phyloP scores from a whole-genome alignment of 2,329 filamentous ascomycete genomes.

The Penicillium sp. region DNA sequence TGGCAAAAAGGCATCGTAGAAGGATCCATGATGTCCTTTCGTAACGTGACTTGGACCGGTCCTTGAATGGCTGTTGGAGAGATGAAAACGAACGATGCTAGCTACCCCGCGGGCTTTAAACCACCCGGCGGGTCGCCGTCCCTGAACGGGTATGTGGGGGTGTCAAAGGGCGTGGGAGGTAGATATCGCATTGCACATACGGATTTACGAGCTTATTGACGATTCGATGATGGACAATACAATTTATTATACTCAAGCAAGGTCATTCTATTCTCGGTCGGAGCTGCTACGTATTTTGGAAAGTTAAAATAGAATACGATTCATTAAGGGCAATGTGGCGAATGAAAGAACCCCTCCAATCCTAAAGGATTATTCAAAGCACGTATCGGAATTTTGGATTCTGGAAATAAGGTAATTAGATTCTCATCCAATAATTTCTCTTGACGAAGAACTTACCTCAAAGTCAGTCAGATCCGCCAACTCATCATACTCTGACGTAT shows the following conservation, averaged over 20 bases:
- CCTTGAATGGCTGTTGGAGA: background rate
- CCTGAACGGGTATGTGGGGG: background rate
- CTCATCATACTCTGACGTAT: too few species aligned
- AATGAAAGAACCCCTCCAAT: background rate
- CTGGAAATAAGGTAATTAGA: conserved; percentile 7
- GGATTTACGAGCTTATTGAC: background rate
- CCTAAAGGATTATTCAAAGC: conserved; percentile 26
- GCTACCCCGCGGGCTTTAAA: background rate
- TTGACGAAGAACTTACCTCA: conserved; percentile 17
- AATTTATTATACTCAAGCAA: too few species aligned
- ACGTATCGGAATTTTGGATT: conserved; percentile 33
- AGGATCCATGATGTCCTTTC: background rate
- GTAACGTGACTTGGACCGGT: background rate
- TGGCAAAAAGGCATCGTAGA: background rate
- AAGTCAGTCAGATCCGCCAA: conserved; percentile 33
- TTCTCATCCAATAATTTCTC: too few species aligned
- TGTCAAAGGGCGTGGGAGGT: background rate
- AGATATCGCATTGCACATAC: background rate
- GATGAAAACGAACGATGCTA: background rate
- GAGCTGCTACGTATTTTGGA: background rate
- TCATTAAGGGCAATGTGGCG: background rate
- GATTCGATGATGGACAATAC: background rate
- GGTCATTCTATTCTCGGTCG: background rate
- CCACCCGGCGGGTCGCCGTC: background rate
- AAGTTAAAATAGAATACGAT: background rate